These are phyloP conservation scores for Mortierella hygrophila DNA, from an alignment of 192 early-diverging fungal species.

Conservation along the genomic window DNA sequence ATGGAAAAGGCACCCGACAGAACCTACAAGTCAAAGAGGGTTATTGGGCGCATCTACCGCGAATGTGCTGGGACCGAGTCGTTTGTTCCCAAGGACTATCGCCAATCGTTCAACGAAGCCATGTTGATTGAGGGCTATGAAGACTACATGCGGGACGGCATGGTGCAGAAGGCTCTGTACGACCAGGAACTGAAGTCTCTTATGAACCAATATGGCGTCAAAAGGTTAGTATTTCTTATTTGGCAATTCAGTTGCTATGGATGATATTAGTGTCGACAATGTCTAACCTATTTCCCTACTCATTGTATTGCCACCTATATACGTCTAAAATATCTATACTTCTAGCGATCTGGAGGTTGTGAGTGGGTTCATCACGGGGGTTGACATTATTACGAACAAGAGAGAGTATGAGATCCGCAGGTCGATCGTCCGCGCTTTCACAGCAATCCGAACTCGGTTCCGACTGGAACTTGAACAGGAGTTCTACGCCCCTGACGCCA, in stretches of 20 bases:
- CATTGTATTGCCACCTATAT: neutral
- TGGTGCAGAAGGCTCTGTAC: constrained; percentile 56
- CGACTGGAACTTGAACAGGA: constrained; percentile 62
- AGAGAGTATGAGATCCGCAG: constrained; percentile 64
- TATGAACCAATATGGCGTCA: constrained; percentile 78
- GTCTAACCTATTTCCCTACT: constrained; percentile 27
- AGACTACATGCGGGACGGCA: constrained; percentile 65
- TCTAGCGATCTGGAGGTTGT: constrained; percentile 54
- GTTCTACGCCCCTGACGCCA: constrained; percentile 46
- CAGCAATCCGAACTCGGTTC: constrained; percentile 55
- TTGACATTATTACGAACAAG: constrained; percentile 60
- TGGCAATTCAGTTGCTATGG: neutral
- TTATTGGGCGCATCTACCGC: constrained; percentile 68
- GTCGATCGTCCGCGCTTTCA: constrained; percentile 55
- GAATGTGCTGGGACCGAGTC: constrained; percentile 56
- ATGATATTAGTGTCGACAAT: constrained; percentile 55
- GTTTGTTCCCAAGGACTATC: constrained; percentile 60
- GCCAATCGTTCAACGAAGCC: constrained; percentile 53
- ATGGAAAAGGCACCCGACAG: constrained; percentile 74
- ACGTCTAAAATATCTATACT: neutral
- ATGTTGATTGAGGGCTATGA: constrained; percentile 64
- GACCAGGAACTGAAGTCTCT: constrained; percentile 65
- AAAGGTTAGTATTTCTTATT: constrained; percentile 17
- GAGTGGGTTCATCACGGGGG: constrained; percentile 54
- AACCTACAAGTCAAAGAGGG: constrained; percentile 65